Evolutionary conservation across 768 basidiomycete species (phyloP).

Genomic region (Boletus bicolor): DNA sequence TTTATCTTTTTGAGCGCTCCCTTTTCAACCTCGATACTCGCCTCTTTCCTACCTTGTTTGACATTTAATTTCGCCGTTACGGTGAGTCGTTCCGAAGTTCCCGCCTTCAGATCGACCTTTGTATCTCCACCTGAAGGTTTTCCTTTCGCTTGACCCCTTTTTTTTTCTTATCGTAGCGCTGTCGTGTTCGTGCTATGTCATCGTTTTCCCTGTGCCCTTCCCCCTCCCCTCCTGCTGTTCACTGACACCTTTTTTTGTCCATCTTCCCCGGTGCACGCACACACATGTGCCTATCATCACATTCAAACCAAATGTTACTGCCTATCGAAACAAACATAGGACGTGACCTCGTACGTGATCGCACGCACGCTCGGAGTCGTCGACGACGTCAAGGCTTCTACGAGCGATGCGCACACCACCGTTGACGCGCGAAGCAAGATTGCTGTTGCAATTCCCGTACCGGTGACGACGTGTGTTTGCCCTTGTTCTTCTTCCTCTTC

Average conservation of each 20-base stretch:
- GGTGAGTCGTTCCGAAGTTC: conserved; percentile 13
- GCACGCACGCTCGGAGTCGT: conserved; percentile 78
- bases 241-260: conserved; percentile 9
- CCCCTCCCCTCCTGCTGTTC: background rate
- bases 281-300: background rate
- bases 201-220: background rate
- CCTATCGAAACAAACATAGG: conserved; percentile 39
- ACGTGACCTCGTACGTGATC: conserved; percentile 77
- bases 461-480: background rate
- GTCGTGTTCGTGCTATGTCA: background rate
- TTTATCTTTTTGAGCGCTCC: no score
- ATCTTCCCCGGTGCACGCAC: background rate
- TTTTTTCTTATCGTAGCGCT: background rate
- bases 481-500: background rate
- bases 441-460: background rate
- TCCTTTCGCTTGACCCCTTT: conserved; percentile 4
- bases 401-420: conserved; percentile 44
- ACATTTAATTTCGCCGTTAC: conserved; percentile 1
- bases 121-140: conserved; percentile 14
- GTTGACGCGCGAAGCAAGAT: background rate
- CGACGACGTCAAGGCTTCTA: conserved; percentile 72
- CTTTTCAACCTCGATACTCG: background rate
- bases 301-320: background rate
- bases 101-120: conserved; percentile 2
- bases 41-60: background rate